phyloP scores from a whole-genome alignment of 305 asterid genomes.

The Fraxinus paxiana region DNA sequence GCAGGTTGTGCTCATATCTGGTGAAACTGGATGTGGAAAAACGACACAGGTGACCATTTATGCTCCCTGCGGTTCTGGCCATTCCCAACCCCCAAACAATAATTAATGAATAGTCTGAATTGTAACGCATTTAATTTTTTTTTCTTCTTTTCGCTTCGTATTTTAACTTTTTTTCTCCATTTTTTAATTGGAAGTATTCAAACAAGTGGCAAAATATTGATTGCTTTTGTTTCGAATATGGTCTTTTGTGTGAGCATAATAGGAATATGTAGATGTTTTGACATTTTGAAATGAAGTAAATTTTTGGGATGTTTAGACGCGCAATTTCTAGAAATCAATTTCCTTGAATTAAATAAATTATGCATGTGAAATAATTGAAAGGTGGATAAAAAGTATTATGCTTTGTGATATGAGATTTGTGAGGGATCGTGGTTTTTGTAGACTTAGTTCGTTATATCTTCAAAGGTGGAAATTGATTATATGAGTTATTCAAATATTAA shows the following conservation, averaged over 20 bases:
- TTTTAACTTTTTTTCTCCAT: not conserved
- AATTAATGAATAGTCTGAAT: not conserved
- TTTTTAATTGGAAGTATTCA: not conserved
- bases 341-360: not conserved
- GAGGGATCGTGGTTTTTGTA: not conserved
- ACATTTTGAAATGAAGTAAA: not conserved
- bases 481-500: not conserved
- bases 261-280: not conserved
- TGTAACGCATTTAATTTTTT: not conserved
- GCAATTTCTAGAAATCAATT: not conserved
- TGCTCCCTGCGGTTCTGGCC: slow-evolving; percentile 9
- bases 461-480: not conserved
- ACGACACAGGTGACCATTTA: slow-evolving; percentile 74
- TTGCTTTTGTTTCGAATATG: not conserved
- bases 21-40: slow-evolving; percentile 99
- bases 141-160: not conserved
- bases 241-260: not conserved
- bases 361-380: not conserved
- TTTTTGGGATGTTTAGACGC: not conserved
- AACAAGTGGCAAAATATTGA: not conserved
- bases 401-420: not conserved
- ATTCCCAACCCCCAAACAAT: slow-evolving; percentile 11
- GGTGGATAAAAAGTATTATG: not conserved
- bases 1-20: slow-evolving; percentile 92
- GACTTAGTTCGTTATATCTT: not conserved